Evolutionary conservation across 2,329 filamentous ascomycete species (phyloP), one percentile per base, ranked within the genome.

Genomic region (Remersonia thermophila): DNA sequence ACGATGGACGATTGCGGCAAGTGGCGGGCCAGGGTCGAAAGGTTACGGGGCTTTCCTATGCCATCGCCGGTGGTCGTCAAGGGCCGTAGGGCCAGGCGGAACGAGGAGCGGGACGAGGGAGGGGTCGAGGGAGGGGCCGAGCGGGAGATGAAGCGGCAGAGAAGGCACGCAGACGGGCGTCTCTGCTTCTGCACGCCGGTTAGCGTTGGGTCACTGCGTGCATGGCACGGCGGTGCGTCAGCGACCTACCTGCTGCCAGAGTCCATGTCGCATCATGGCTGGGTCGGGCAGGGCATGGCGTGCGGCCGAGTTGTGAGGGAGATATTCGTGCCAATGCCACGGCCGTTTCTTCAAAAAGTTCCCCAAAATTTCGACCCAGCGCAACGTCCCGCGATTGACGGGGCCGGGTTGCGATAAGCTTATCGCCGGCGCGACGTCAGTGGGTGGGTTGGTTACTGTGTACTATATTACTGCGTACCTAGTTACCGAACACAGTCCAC

Each of bases 231-330:
- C 5, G 9, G 20, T n/a, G n/a, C 25, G 16, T 9, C 20, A 23
- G 5, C 5, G 9, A 27, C 33, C 13, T 44, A 64, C 64, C 56
- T 58, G 57, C 49, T 58, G 57, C 49, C 55, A 59, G 48, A 54
- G 41, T 43, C 56, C 56, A 46, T 56, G 55, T 55, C 61, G 61
- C 42, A 67, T 59, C 63, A 67, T 67, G 44, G 25, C 47, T 35
- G 37, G 34, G 33, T 33, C 17, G 33, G 20, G 33, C 27, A 32
- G 39, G 40, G 43, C 46, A 49, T 50, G 34, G 45, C 41, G 20
- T 23, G 20, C 20, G 5, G 20, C 20, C 20, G 20, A 6, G 20
- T 23, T 6, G 9, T 23, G 20, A 23, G 20, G 20, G 20, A 27
- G 32, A 25, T 27, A 26, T 12, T 34, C 7, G 23, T 20, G 12